phyloP scores from a whole-genome alignment of 352 stramenopile genomes.

The Phytophthora nicotianae region DNA sequence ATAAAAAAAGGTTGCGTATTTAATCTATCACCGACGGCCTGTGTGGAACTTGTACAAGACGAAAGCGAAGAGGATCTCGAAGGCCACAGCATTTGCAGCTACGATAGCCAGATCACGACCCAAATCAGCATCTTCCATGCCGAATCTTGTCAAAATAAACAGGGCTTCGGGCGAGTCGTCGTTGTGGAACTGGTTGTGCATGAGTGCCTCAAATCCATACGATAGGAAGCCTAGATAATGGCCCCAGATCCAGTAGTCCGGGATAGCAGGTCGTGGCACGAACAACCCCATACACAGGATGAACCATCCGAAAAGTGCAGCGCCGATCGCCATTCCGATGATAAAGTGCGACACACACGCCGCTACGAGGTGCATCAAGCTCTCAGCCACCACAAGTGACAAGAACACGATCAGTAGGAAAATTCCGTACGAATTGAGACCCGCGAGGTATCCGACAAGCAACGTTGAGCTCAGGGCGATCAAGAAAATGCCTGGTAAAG shows the following conservation, averaged over 20 bases:
- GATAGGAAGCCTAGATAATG: slow-evolving; percentile 87
- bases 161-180: slow-evolving; percentile 13
- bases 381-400: slow-evolving; percentile 76
- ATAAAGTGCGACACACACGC: slow-evolving; percentile 82
- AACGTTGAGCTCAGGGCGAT: slow-evolving; percentile 58
- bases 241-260: slow-evolving; percentile 72
- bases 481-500: slow-evolving; percentile 66
- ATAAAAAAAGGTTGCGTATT: not conserved
- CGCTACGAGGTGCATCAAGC: slow-evolving; percentile 75
- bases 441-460: slow-evolving; percentile 52
- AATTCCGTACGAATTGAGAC: slow-evolving; percentile 56
- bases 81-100: slow-evolving; percentile 38
- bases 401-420: slow-evolving; percentile 75
- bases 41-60: slow-evolving; percentile 41
- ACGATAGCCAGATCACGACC: slow-evolving; percentile 53
- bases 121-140: slow-evolving; percentile 54
- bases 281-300: slow-evolving; percentile 86
- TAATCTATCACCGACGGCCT: slow-evolving; percentile 4
- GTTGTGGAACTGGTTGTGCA: slow-evolving; percentile 72
- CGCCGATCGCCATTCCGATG: slow-evolving; percentile 80
- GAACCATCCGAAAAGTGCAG: slow-evolving; percentile 81
- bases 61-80: slow-evolving; percentile 53
- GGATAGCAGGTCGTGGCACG: slow-evolving; percentile 58
- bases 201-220: slow-evolving; percentile 79
- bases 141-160: slow-evolving; percentile 42